phyloP scores from a whole-genome alignment of 2,329 filamentous ascomycete genomes.

The Fusarium citri region DNA sequence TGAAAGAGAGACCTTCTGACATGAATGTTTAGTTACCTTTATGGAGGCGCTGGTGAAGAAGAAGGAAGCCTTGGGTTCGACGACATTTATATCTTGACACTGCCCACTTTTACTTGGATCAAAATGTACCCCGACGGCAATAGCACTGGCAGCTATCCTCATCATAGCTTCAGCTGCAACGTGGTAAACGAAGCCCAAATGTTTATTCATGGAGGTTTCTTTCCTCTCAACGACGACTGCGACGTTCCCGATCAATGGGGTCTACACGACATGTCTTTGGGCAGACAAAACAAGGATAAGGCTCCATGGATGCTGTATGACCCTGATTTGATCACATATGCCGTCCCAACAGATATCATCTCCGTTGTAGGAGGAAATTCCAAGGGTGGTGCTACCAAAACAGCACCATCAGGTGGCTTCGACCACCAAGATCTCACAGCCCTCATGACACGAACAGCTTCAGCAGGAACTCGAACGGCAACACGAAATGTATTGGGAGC shows the following conservation, averaged over 20 bases:
- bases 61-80: constrained; percentile 63
- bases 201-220: constrained; percentile 71
- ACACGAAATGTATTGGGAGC: constrained; percentile 57
- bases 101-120: constrained; percentile 73
- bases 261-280: constrained; percentile 68
- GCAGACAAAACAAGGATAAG: constrained; percentile 59
- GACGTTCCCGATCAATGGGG: constrained; percentile 65
- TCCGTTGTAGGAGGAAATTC: constrained; percentile 62
- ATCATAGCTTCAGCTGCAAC: constrained; percentile 69
- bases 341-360: constrained; percentile 63
- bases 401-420: constrained; percentile 61
- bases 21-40: constrained; percentile 63
- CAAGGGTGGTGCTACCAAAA: constrained; percentile 65
- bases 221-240: constrained; percentile 61
- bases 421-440: constrained; percentile 62
- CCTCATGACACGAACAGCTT: constrained; percentile 64
- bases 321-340: constrained; percentile 61
- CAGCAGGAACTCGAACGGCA: constrained; percentile 59
- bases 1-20: background rate
- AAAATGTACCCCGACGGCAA: constrained; percentile 61
- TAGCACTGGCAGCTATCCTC: constrained; percentile 55
- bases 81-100: constrained; percentile 69
- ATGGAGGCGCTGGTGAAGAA: constrained; percentile 66
- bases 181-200: constrained; percentile 67
- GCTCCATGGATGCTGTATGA: constrained; percentile 64